Evolutionary conservation across 2,329 filamentous ascomycete species (phyloP).

Genomic region (Ascochyta pisi): DNA sequence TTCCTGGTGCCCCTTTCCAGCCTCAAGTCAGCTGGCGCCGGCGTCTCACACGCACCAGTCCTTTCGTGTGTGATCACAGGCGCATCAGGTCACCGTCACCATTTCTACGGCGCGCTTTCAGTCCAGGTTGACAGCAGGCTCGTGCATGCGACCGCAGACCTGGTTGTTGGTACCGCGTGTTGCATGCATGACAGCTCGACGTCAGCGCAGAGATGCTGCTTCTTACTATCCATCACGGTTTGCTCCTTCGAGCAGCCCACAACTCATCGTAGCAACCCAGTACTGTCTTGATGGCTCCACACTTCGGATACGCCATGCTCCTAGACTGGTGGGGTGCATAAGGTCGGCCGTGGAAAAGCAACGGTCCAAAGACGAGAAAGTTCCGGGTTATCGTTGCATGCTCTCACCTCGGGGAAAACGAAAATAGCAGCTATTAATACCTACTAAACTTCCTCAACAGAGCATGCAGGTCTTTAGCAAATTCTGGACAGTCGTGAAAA

Average conservation of each 20-base stretch:
- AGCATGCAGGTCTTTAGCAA: too few species aligned
- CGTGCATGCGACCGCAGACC: conserved; percentile 8
- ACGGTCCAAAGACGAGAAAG: conserved; percentile 35
- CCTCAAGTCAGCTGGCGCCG: conserved; percentile 26
- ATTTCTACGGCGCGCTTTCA: background rate
- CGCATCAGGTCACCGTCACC: conserved; percentile 7
- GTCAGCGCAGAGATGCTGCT: background rate
- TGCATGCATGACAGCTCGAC: conserved; percentile 8
- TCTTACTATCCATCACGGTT: background rate
- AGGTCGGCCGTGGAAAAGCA: conserved; percentile 30
- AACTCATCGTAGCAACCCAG: background rate
- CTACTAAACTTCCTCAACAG: too few species aligned
- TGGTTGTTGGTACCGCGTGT: conserved; percentile 6
- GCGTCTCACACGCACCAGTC: conserved; percentile 13
- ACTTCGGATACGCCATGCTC: conserved; percentile 7
- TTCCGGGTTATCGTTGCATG: conserved; percentile 23
- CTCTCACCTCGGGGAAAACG: background rate
- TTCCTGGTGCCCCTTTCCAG: conserved; percentile 25
- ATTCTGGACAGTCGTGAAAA: too few species aligned
- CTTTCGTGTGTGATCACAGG: conserved; percentile 10
- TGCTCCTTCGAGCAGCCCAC: background rate
- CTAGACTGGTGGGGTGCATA: conserved; percentile 26
- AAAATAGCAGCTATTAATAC: too few species aligned
- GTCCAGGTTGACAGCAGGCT: background rate
- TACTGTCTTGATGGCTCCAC: conserved; percentile 3